Evolutionary conservation across 129 eudicot species (phyloP), one percentile per base, ranked within the genome.

Genomic region (Lonicera japonica): DNA sequence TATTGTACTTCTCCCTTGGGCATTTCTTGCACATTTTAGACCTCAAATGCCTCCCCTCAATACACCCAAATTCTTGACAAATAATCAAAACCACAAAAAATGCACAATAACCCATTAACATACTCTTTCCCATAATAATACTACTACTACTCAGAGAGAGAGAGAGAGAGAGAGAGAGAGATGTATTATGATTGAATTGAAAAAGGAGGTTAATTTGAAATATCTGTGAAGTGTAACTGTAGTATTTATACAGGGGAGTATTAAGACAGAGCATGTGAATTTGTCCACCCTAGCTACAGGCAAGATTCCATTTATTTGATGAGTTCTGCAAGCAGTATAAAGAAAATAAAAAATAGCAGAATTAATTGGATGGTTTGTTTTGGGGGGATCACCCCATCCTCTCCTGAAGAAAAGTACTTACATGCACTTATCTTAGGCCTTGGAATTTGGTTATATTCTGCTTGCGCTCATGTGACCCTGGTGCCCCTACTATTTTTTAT

Each of bases 41-140:
- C 71, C 57, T 72, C 67, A 65, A 72, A 53, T 48, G 66, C 77
- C 77, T 72, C 19, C 61, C 77, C n/a, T 65, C 56, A 23, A 72
- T 60, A n/a, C 6, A 7, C 18, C 47, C 41, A 18, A 56, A 48
- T 15, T 71, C 70, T 38, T 45, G 45, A 43, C 60, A 64, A 0
- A 72, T 25, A 8, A 64, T 39, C 34, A 64, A 34, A 14, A 65
- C 18, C 19, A 65, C 38, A 57, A 56, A 40, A 48, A 56, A 23
- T 50, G 34, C 54, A 50, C 61, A 36, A 52, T 4, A 0, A 1
- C 47, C 1, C 17, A 50, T 58, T 16, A 58, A 2, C 50, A 39
- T 57, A 47, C 25, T 50, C 52, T 51, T 69, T 51, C 54, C 74
- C 74, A 69, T 69, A 12, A 4, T 45, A 60, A 14, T 6, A 22